phyloP scores from a whole-genome alignment of 495 filamentous ascomycete genomes.

The Penicillium taxi region DNA sequence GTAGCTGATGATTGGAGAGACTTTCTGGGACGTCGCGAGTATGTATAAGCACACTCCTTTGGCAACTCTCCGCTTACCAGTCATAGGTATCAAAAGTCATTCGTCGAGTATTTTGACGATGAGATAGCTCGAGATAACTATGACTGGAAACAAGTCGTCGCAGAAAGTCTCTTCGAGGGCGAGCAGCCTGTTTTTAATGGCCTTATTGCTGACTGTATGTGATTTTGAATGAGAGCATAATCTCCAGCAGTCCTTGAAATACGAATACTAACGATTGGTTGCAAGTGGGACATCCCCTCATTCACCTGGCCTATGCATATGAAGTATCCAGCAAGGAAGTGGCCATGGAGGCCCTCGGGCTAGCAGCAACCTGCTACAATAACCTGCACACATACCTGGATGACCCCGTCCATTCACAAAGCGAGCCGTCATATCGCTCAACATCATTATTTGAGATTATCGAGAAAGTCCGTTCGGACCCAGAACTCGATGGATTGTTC shows the following conservation, averaged over 20 bases:
- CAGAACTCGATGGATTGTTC: slow-evolving; percentile 50
- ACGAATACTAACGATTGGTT: slow-evolving; percentile 7
- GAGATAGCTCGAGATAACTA: slow-evolving; percentile 66
- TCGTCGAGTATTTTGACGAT: slow-evolving; percentile 88
- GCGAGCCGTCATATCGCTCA: slow-evolving; percentile 37
- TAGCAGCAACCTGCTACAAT: slow-evolving; percentile 64
- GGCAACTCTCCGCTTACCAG: neutral
- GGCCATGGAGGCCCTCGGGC: slow-evolving; percentile 73
- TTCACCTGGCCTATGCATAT: slow-evolving; percentile 83
- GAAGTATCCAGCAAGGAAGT: slow-evolving; percentile 72
- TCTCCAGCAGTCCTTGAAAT: no score
- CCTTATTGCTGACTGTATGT: slow-evolving; percentile 69
- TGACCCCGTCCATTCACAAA: slow-evolving; percentile 55
- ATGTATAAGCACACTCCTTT: slow-evolving; percentile 10
- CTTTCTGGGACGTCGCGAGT: slow-evolving; percentile 63
- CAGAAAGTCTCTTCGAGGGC: slow-evolving; percentile 67
- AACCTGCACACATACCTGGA: slow-evolving; percentile 73
- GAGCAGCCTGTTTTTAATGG: slow-evolving; percentile 70
- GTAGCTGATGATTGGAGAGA: slow-evolving; percentile 80
- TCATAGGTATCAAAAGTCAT: slow-evolving; percentile 77
- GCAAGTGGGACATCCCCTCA: slow-evolving; percentile 76
- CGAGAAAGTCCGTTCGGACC: slow-evolving; percentile 45
- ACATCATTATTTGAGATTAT: slow-evolving; percentile 60
- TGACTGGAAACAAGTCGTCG: slow-evolving; percentile 72
- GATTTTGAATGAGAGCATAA: neutral